Evolutionary conservation across 2,329 filamentous ascomycete genomes (phyloP), one percentile per base, ranked within the genome.

Genomic region (Xylariales sp.): DNA sequence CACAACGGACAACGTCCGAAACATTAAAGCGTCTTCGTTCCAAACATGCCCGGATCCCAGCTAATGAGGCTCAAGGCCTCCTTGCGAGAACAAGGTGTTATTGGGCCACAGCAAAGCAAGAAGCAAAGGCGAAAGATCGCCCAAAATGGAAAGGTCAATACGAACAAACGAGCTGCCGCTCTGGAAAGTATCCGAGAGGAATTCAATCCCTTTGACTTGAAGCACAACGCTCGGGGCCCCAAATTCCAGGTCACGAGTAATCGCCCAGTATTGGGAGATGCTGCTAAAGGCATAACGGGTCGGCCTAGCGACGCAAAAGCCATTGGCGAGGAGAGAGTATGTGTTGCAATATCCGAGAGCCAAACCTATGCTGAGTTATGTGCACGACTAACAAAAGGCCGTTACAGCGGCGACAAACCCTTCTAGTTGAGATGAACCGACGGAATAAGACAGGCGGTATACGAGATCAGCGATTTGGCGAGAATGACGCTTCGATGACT

Each of bases 201-300:
- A 73, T 98, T 98, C 87, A 99, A 99, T 79, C 96, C 96, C 0
- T 99, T 99, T 81, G 96, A 99, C 78, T 88, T 97, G 78, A 97
- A 97, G 81, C 89, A 92, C 66, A 89, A 91, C 48, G 85, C 90
- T 1, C 87, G 91, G 67, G 92, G 90, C 0, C 90, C 90, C 64
- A 98, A 98, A 76, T 97, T 97, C 72, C 90, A 95, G 50, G 91
- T 94, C 52, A 94, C 92, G 0, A 94, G 86, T 61, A 88, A 87
- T 70, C 87, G 87, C 65, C 84, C 87, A 5, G 80, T 82, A 12
- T 81, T 81, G 36, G 83, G 83, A 57, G 83, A 83, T 76, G 83
- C 84, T 34, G 83, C 85, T 32, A 88, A 86, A 71, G 86, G 86
- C 56, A 86, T 91, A 69, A 84, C 91, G 71, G 92, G 91, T 39